These are phyloP conservation scores for Stachybotrys chlorohalonatus DNA, from an alignment of 2,329 filamentous ascomycete genomes.

Conservation along the genomic window DNA sequence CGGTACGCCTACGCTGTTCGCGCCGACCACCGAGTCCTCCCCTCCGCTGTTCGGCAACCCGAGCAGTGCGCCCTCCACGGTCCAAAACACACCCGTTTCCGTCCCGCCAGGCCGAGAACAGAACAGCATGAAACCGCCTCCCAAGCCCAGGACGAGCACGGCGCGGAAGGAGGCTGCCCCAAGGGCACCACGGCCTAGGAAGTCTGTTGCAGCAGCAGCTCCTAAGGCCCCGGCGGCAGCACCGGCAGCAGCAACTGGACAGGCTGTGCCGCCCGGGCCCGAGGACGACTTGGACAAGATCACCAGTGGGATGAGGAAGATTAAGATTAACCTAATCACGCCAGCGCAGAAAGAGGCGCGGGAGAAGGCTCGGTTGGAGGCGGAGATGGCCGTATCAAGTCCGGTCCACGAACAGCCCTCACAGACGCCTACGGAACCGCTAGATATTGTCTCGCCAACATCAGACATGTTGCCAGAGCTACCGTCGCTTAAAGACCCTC, in stretches of 20 bases:
- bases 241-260: conserved; percentile 5
- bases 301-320: conserved; percentile 50
- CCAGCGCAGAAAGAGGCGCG: conserved; percentile 48
- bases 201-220: conserved; percentile 15
- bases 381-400: conserved; percentile 4
- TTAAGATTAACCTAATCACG: conserved; percentile 53
- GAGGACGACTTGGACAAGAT: conserved; percentile 42
- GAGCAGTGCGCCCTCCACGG: conserved; percentile 20
- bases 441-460: background rate
- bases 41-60: conserved; percentile 6
- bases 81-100: conserved; percentile 11
- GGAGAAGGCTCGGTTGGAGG: conserved; percentile 21
- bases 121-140: conserved; percentile 35
- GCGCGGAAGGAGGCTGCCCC: conserved; percentile 31
- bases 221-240: conserved; percentile 6
- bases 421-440: background rate
- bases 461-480: background rate
- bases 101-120: conserved; percentile 30
- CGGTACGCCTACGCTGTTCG: conserved; percentile 29
- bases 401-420: conserved; percentile 1
- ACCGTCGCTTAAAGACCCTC: background rate
- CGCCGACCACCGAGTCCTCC: conserved; percentile 2
- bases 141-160: conserved; percentile 45
- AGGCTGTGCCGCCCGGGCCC: conserved; percentile 6
- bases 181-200: conserved; percentile 27